Conservation (phyloP, 495 filamentous ascomycete species). For the Talaromyces trachyspermus region DNA sequence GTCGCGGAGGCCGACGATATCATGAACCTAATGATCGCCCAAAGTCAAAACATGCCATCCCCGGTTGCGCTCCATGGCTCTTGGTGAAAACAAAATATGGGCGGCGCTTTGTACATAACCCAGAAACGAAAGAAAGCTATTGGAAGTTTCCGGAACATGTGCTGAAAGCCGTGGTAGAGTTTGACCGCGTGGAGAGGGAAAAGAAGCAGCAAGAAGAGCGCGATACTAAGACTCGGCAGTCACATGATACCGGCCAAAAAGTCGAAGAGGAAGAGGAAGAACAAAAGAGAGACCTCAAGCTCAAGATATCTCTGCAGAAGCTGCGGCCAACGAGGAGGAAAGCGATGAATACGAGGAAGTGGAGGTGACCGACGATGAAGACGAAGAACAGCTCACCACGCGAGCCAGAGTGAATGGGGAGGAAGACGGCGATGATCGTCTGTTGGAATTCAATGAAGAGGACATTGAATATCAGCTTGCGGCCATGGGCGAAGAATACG, state of each 20-base stretch:
- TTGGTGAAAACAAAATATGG: slow-evolving; percentile 86
- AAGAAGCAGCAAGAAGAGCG: slow-evolving; percentile 38
- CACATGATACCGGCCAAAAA: slow-evolving; percentile 12
- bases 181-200: slow-evolving; percentile 51
- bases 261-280: slow-evolving; percentile 24
- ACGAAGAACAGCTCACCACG: slow-evolving; percentile 51
- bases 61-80: slow-evolving; percentile 81
- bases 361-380: slow-evolving; percentile 70
- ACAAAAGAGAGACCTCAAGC: slow-evolving; percentile 12
- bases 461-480: slow-evolving; percentile 91
- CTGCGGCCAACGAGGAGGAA: background rate
- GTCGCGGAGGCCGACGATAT: slow-evolving; percentile 44
- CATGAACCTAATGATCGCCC: slow-evolving; percentile 70
- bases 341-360: slow-evolving; percentile 79
- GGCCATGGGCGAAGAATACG: slow-evolving; percentile 76
- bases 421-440: slow-evolving; percentile 42
- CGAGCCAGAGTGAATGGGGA: slow-evolving; percentile 57
- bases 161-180: slow-evolving; percentile 68
- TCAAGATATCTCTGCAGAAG: background rate
- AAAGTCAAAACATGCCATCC: slow-evolving; percentile 69
- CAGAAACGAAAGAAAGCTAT: slow-evolving; percentile 73
- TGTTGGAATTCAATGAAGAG: slow-evolving; percentile 87
- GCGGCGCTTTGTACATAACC: slow-evolving; percentile 82
- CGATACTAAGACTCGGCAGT: slow-evolving; percentile 18
- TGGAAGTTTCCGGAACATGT: slow-evolving; percentile 88